Percentiles rank a stretch among this genome's conserved stretches.
phyloP scores from a whole-genome alignment of 2,329 filamentous ascomycete species.

The Aspergillus pseudonomiae region DNA sequence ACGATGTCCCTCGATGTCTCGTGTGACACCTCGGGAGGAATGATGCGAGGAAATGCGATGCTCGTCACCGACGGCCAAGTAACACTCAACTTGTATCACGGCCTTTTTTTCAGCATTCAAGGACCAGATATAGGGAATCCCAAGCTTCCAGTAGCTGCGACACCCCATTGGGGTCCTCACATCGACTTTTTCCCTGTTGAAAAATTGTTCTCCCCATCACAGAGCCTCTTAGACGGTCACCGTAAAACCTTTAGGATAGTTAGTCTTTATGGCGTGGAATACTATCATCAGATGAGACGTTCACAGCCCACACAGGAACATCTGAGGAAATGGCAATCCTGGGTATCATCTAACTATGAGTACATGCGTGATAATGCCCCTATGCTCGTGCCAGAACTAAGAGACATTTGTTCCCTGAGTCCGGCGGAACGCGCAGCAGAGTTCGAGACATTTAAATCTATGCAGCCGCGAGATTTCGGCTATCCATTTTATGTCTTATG shows the following conservation, averaged over 20 bases:
- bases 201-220: background rate
- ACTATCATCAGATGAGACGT: conserved; percentile 3
- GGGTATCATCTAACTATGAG: conserved; percentile 4
- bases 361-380: conserved; percentile 1
- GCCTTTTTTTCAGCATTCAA: conserved; percentile 12
- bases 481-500: background rate
- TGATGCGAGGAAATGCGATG: conserved; percentile 9
- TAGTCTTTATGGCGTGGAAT: conserved; percentile 6
- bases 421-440: background rate
- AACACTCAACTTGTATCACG: conserved; percentile 6
- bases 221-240: background rate
- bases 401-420: background rate
- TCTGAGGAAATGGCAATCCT: conserved; percentile 15
- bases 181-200: conserved; percentile 13
- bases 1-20: conserved; percentile 9
- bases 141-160: background rate
- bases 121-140: conserved; percentile 9
- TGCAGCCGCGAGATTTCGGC: background rate
- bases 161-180: conserved; percentile 9
- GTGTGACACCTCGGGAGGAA: conserved; percentile 10
- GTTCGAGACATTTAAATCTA: background rate
- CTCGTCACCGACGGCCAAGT: background rate
- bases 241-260: background rate
- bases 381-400: conserved; percentile 4
- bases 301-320: background rate